Base-by-base conservation (phyloP, 805 yeast species). In the Starmerella vaccinii region DNA sequence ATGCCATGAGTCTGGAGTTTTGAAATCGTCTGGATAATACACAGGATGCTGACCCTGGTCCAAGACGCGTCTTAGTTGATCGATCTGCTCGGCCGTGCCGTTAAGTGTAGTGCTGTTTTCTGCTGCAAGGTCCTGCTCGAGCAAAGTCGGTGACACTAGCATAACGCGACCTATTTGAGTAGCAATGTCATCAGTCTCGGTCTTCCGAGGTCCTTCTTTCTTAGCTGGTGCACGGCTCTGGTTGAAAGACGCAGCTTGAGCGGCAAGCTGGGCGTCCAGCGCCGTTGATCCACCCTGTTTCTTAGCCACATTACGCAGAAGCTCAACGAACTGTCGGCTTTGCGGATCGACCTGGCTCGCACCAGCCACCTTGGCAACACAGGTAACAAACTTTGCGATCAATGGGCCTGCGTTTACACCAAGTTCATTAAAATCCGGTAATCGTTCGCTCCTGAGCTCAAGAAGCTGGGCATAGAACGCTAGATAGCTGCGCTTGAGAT, bases 401-500 rank as follows among this genome's bases (percentile, higher is more conserved):
- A 67, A 62, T 42, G 58, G 63, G 50, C 68, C 71, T 1, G 67
- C 63, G 7, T 60, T 53, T 13, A 61, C 71, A 16, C 48, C 47
- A 19, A 58, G 16, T n/a, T 55, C 61, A 23, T 58, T 60, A 21
- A 54, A 48, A 3, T 35, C 44, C 10, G 68, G 65, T 21, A 69
- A 68, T 15, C 59, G 63, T 38, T 65, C 52, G 26, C 57, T 60
- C 32, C 67, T 69, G 57, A 54, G 43, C n/a, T 68, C 67, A 33
- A 81, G 66, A 26, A 79, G 58, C 41, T 78, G 81, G 50, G 79
- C 80, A 62, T 83, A 82, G 51, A 82, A 72, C 23, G 84, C 75
- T 23, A 83, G 63, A 42, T 81, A 69, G 46, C 81, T 50, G 13
- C 58, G 43, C 37, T 55, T 55, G 12, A 55, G 49, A 19, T 19